These are phyloP conservation scores for Ophiocordyceps camponoti-saundersi DNA, from an alignment of 2,329 filamentous ascomycete genomes.

Conservation along the genomic window DNA sequence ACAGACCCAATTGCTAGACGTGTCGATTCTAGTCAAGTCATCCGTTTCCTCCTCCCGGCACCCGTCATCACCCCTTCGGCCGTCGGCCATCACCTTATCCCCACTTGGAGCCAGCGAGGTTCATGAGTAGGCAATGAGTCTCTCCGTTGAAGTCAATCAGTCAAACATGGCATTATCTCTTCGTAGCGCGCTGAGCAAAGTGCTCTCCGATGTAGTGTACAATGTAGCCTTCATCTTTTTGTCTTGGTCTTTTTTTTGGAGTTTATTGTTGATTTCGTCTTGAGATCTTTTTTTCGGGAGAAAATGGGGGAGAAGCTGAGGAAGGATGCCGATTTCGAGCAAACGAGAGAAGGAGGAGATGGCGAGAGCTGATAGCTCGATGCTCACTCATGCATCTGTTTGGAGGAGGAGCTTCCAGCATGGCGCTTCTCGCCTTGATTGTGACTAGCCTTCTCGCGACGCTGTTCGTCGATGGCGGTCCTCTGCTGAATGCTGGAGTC, in stretches of 20 bases:
- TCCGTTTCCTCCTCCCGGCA: no score
- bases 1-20: no score
- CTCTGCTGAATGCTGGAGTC: conserved; percentile 90
- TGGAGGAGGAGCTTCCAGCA: conserved; percentile 9
- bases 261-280: not conserved
- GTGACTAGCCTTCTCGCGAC: conserved; percentile 60
- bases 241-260: not conserved
- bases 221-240: not conserved
- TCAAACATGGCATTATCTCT: not conserved
- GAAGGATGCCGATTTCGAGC: not conserved
- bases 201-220: not conserved
- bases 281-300: not conserved
- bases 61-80: no score
- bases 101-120: no score
- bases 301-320: not conserved
- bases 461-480: conserved; percentile 76
- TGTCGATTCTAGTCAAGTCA: no score
- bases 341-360: not conserved
- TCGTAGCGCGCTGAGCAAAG: not conserved
- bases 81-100: no score
- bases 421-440: conserved; percentile 25
- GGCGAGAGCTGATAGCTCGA: not conserved
- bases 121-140: no score
- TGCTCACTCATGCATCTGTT: conserved; percentile 14
- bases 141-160: no score